Evolutionary conservation across 176 grass and related monocot genomes (phyloP).

Genomic region (Lolium rigidum): DNA sequence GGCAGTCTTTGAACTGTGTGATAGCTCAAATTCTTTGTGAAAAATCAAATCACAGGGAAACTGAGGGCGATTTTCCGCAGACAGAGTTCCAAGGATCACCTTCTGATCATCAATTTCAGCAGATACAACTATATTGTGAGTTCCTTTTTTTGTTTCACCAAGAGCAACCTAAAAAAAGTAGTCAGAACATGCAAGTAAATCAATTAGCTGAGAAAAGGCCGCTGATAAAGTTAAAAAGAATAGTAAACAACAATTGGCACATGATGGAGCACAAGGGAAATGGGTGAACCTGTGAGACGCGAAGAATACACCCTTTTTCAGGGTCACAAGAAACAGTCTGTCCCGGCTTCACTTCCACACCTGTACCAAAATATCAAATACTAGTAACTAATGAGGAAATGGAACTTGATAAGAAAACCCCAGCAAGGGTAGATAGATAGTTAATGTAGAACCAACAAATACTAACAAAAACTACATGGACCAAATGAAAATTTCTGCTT

Average conservation of each 20-base stretch:
- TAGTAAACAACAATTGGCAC: neutral
- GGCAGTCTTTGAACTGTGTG: constrained; percentile 70
- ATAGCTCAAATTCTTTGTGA: constrained; percentile 75
- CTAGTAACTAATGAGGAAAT: neutral
- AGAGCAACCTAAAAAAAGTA: constrained; percentile 53
- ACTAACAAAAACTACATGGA: neutral
- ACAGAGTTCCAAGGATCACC: constrained; percentile 74
- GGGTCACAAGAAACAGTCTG: constrained; percentile 54
- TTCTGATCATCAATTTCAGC: constrained; percentile 65
- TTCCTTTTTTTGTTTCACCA: constrained; percentile 60
- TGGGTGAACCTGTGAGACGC: constrained; percentile 77
- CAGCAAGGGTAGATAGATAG: neutral
- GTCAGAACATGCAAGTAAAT: constrained; percentile 6
- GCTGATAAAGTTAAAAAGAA: neutral
- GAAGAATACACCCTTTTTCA: constrained; percentile 51
- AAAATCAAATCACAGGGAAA: constrained; percentile 69
- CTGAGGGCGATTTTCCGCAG: constrained; percentile 61
- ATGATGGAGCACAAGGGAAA: neutral
- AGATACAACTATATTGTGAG: constrained; percentile 53
- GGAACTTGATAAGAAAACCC: neutral
- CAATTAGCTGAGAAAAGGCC: neutral
- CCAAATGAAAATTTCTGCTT: constrained; percentile 16
- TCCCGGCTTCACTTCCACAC: constrained; percentile 83
- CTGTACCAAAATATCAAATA: constrained; percentile 38
- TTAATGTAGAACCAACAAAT: neutral